Evolutionary conservation across 2,329 filamentous ascomycete species (phyloP).

Genomic region (Cordyceps sp.): DNA sequence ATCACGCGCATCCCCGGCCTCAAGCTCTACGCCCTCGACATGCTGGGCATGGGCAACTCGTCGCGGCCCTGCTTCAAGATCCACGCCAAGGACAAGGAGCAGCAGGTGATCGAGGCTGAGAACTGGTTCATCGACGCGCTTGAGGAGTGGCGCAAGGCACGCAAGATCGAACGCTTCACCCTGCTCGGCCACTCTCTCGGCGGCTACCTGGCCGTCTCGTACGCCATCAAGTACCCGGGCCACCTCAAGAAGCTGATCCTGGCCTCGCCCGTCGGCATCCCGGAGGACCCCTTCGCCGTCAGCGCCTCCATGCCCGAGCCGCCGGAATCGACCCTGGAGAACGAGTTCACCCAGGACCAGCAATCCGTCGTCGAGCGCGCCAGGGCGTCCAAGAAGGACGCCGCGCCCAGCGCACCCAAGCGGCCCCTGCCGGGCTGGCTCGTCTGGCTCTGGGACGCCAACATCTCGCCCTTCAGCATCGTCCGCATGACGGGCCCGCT

Average conservation of each 20-base stretch:
- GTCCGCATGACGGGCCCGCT: slow-evolving; percentile 78
- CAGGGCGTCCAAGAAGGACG: slow-evolving; percentile 7
- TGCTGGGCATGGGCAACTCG: slow-evolving; percentile 89
- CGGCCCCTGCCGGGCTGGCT: slow-evolving; percentile 69
- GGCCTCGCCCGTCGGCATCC: slow-evolving; percentile 84
- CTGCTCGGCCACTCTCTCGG: slow-evolving; percentile 85
- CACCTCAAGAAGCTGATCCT: slow-evolving; percentile 91
- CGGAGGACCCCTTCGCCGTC: slow-evolving; percentile 83
- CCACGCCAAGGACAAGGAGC: slow-evolving; percentile 61
- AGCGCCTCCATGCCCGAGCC: slow-evolving; percentile 67
- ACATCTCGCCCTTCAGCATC: slow-evolving; percentile 86
- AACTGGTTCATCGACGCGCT: slow-evolving; percentile 91
- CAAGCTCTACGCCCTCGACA: slow-evolving; percentile 85
- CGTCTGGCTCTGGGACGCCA: slow-evolving; percentile 89
- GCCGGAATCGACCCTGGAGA: slow-evolving; percentile 51
- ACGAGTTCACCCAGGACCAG: slow-evolving; percentile 69
- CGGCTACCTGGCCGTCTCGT: slow-evolving; percentile 87
- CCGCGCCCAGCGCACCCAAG: slow-evolving; percentile 18
- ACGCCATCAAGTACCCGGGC: slow-evolving; percentile 91
- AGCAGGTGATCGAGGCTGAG: slow-evolving; percentile 77
- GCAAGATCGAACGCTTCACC: slow-evolving; percentile 85
- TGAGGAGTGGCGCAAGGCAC: slow-evolving; percentile 84
- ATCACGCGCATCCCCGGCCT: slow-evolving; percentile 65
- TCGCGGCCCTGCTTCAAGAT: slow-evolving; percentile 72
- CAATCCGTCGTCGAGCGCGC: slow-evolving; percentile 22